A percentile compares a stretch with the other conserved stretches of the same genome.
phyloP scores from a whole-genome alignment of 2,329 filamentous ascomycete genomes.

The Beauveria bassiana region DNA sequence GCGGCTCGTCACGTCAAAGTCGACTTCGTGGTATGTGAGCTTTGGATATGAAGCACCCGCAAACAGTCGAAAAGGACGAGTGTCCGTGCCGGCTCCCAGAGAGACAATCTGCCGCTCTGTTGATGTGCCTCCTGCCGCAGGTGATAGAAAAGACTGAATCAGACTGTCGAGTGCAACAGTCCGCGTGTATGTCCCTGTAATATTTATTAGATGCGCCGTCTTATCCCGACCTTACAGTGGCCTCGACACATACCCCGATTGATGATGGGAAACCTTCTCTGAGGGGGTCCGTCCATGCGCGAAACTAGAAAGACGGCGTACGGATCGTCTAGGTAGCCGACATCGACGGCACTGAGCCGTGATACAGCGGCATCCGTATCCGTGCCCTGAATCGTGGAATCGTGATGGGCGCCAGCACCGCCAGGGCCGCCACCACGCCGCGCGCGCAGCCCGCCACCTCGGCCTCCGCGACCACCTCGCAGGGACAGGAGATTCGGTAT shows the following conservation, averaged over 20 bases:
- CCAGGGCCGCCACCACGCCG: slow-evolving; percentile 28
- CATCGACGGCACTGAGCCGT: slow-evolving; percentile 75
- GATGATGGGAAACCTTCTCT: slow-evolving; percentile 78
- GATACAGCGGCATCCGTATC: slow-evolving; percentile 88
- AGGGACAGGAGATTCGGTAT: slow-evolving; percentile 72
- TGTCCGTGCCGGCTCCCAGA: slow-evolving; percentile 89
- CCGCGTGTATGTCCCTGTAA: slow-evolving; percentile 79
- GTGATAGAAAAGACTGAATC: slow-evolving; percentile 60
- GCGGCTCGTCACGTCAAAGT: slow-evolving; percentile 69
- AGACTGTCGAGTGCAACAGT: slow-evolving; percentile 77
- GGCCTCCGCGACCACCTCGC: slow-evolving; percentile 36
- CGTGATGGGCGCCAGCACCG: slow-evolving; percentile 40
- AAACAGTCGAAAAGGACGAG: slow-evolving; percentile 71
- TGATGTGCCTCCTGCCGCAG: slow-evolving; percentile 19
- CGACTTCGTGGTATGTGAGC: slow-evolving; percentile 83
- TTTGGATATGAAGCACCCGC: slow-evolving; percentile 27
- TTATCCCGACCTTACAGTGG: neutral
- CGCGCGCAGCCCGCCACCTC: slow-evolving; percentile 23
- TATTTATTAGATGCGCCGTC: slow-evolving; percentile 7
- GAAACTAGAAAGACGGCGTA: slow-evolving; percentile 67
- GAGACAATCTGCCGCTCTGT: slow-evolving; percentile 71
- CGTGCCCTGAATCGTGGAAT: slow-evolving; percentile 76
- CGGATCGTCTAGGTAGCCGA: slow-evolving; percentile 77
- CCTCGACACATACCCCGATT: slow-evolving; percentile 66
- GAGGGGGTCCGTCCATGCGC: slow-evolving; percentile 33